phyloP scores from a whole-genome alignment of 2,329 filamentous ascomycete genomes.

The Orbilia blumenaviensis region DNA sequence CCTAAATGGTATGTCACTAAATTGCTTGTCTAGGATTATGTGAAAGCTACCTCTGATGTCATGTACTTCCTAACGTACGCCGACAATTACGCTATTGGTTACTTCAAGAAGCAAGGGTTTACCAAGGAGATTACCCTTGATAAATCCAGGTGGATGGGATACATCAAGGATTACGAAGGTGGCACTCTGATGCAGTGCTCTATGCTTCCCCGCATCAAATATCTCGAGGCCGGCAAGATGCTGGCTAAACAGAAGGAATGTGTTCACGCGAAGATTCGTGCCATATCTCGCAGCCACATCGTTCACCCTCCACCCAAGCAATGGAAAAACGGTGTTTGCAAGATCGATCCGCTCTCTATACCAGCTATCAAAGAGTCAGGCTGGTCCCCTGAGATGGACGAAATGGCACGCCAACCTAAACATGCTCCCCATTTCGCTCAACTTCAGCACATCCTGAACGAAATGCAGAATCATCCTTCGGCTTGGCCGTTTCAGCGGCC shows the following conservation, averaged over 20 bases:
- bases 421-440: slow-evolving; percentile 97
- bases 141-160: slow-evolving; percentile 94
- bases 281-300: slow-evolving; percentile 86
- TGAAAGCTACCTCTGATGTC: slow-evolving; percentile 93
- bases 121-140: slow-evolving; percentile 97
- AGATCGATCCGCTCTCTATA: slow-evolving; percentile 86
- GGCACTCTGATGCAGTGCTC: slow-evolving; percentile 99
- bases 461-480: slow-evolving; percentile 90
- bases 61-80: slow-evolving; percentile 99
- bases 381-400: slow-evolving; percentile 98
- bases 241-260: slow-evolving; percentile 96
- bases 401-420: slow-evolving; percentile 89
- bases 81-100: slow-evolving; percentile 98
- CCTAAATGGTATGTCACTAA: not conserved
- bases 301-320: slow-evolving; percentile 84
- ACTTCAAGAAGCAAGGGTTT: slow-evolving; percentile 99
- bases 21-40: slow-evolving; percentile 72
- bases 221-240: slow-evolving; percentile 92
- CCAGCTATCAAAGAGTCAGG: slow-evolving; percentile 79
- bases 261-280: slow-evolving; percentile 92
- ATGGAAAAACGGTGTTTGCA: slow-evolving; percentile 78
- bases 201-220: slow-evolving; percentile 93
- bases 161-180: slow-evolving; percentile 99
- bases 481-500: slow-evolving; percentile 95
- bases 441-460: slow-evolving; percentile 88